Evolutionary conservation across 345 rosid species (phyloP).

Genomic region (Hibiscus trionum): DNA sequence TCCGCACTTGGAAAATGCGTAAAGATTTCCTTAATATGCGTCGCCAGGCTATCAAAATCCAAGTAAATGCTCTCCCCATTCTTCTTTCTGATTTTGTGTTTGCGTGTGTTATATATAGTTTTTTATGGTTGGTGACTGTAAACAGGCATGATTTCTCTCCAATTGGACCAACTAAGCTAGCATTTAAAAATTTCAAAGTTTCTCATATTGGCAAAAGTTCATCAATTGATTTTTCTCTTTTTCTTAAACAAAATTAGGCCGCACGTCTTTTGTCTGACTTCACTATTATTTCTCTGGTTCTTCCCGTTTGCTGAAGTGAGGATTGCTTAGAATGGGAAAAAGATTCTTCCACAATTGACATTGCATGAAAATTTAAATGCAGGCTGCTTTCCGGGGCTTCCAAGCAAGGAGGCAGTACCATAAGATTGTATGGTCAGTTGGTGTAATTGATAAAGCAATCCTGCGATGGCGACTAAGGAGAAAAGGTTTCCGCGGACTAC

Average conservation of each 20-base stretch:
- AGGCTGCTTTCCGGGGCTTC: slow-evolving; percentile 87
- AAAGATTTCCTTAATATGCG: slow-evolving; percentile 70
- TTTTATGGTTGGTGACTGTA: neutral
- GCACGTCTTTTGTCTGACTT: neutral
- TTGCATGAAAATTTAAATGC: slow-evolving; percentile 19
- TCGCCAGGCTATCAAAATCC: slow-evolving; percentile 66
- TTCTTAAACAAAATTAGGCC: neutral
- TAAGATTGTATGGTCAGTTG: slow-evolving; percentile 88
- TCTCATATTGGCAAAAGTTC: neutral
- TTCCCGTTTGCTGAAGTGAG: neutral
- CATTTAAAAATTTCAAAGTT: neutral
- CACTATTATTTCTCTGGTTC: neutral
- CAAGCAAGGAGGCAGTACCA: slow-evolving; percentile 71
- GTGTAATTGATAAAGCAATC: slow-evolving; percentile 83
- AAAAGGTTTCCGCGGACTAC: slow-evolving; percentile 76
- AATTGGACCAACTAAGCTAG: neutral
- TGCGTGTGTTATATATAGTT: neutral
- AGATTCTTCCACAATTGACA: neutral
- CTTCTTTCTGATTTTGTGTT: neutral
- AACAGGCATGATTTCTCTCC: neutral
- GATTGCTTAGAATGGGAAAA: neutral
- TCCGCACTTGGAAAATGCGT: slow-evolving; percentile 79
- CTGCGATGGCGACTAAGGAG: slow-evolving; percentile 87
- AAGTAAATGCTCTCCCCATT: slow-evolving; percentile 38
- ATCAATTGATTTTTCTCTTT: neutral